Evolutionary conservation across 768 basidiomycete species (phyloP).

Genomic region (Wakefieldia striispora): DNA sequence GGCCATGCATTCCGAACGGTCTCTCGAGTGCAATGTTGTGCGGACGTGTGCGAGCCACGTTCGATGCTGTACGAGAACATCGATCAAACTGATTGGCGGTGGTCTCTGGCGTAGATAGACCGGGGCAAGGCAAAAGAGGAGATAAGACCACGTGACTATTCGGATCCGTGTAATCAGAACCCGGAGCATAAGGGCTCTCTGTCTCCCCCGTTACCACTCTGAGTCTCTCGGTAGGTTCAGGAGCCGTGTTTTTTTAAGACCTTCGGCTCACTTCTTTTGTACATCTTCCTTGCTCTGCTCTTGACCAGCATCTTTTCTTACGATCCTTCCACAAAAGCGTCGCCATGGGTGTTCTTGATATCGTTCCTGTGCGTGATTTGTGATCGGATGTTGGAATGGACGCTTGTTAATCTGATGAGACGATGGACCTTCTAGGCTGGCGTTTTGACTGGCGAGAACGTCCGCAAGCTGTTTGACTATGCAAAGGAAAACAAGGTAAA

Average conservation of each 20-base stretch:
- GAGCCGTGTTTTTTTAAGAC: not conserved
- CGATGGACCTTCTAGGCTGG: conserved; percentile 58
- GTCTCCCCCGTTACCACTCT: not conserved
- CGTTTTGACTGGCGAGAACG: conserved; percentile 93
- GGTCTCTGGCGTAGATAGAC: too few relatives aligned
- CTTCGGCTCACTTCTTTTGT: not conserved
- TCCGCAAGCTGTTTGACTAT: conserved; percentile 93
- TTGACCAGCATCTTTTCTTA: conserved; percentile 7
- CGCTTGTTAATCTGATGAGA: not conserved
- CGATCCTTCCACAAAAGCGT: conserved; percentile 6
- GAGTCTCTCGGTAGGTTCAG: conserved; percentile 13
- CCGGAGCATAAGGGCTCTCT: too few relatives aligned
- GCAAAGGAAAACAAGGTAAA: conserved; percentile 83
- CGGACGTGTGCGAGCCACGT: too few relatives aligned
- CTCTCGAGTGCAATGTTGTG: too few relatives aligned
- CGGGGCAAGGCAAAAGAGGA: too few relatives aligned
- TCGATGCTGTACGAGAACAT: too few relatives aligned
- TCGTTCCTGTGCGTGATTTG: conserved; percentile 68
- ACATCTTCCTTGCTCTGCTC: not conserved
- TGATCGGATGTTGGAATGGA: not conserved
- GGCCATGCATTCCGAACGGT: not conserved
- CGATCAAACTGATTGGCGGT: too few relatives aligned
- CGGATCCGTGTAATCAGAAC: not conserved
- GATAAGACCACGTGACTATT: conserved; percentile 13
- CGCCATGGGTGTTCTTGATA: conserved; percentile 77